Percentiles rank a stretch among this genome's conserved stretches.
phyloP scores from a whole-genome alignment of 257 asterid species.

The Petunia secreta region DNA sequence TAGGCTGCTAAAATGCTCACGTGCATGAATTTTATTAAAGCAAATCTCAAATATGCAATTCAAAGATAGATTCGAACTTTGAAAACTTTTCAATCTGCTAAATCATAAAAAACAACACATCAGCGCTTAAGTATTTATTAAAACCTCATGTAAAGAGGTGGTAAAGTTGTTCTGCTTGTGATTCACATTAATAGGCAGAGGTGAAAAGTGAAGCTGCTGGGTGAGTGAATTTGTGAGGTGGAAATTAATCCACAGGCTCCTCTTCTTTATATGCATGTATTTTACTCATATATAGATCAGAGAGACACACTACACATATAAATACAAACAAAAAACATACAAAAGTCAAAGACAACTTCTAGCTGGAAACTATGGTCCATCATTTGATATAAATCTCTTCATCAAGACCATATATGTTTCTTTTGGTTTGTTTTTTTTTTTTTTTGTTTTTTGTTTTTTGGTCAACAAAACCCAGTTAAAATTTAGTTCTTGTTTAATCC shows the following conservation, averaged over 20 bases:
- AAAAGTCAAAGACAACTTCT: conserved; percentile 46
- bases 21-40: conserved; percentile 19
- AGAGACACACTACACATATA: background rate
- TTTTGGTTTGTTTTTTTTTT: background rate
- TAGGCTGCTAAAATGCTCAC: conserved; percentile 26
- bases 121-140: conserved; percentile 66
- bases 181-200: conserved; percentile 71
- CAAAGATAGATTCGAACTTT: conserved; percentile 51
- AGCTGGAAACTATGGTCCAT: conserved; percentile 27
- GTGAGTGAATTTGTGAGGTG: conserved; percentile 56
- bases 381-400: conserved; percentile 23
- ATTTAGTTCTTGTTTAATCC: background rate
- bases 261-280: conserved; percentile 45
- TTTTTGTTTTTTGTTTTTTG: background rate
- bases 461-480: background rate
- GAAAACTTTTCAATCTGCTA: conserved; percentile 30
- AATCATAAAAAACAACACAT: background rate
- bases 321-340: background rate
- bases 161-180: conserved; percentile 70
- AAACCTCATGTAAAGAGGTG: conserved; percentile 86
- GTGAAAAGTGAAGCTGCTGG: conserved; percentile 44
- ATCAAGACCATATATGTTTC: conserved; percentile 27
- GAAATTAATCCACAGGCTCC: conserved; percentile 91
- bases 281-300: conserved; percentile 19
- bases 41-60: conserved; percentile 26